These are phyloP conservation scores for Aureobasidium sp. DNA, from an alignment of 2,329 filamentous ascomycete genomes.

Conservation along the genomic window DNA sequence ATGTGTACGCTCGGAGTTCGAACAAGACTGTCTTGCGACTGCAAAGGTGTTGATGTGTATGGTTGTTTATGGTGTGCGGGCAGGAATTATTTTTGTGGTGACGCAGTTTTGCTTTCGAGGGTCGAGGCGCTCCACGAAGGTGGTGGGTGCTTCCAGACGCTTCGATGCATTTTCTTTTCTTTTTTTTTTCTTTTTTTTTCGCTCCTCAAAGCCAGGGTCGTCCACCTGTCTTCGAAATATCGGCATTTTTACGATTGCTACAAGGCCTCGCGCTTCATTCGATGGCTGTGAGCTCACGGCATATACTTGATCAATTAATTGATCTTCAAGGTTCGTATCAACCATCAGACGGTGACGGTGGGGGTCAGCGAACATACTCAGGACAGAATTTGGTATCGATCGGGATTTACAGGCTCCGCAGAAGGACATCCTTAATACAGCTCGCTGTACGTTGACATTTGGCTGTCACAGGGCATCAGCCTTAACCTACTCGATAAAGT, in stretches of 20 bases:
- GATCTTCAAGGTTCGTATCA: too few relatives aligned
- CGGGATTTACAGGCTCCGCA: too few relatives aligned
- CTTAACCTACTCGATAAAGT: too few relatives aligned
- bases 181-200: background rate
- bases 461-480: too few relatives aligned
- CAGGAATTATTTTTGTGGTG: slow-evolving; percentile 11
- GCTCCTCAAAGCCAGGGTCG: background rate
- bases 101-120: background rate
- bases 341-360: too few relatives aligned
- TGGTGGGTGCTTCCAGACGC: slow-evolving; percentile 17
- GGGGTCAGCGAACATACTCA: too few relatives aligned
- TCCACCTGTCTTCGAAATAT: background rate
- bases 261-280: background rate
- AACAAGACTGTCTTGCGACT: background rate
- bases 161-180: slow-evolving; percentile 12
- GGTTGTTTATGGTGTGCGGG: background rate
- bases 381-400: too few relatives aligned
- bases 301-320: too few relatives aligned
- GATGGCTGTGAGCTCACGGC: background rate
- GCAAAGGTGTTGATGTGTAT: background rate
- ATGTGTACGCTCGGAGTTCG: background rate
- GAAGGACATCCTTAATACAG: too few relatives aligned
- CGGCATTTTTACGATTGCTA: background rate
- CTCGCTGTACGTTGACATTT: too few relatives aligned
- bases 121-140: slow-evolving; percentile 10